Percentiles rank a stretch among this genome's conserved stretches.
Conservation (phyloP, 768 basidiomycete species). For the Leccinum sublutescens region DNA sequence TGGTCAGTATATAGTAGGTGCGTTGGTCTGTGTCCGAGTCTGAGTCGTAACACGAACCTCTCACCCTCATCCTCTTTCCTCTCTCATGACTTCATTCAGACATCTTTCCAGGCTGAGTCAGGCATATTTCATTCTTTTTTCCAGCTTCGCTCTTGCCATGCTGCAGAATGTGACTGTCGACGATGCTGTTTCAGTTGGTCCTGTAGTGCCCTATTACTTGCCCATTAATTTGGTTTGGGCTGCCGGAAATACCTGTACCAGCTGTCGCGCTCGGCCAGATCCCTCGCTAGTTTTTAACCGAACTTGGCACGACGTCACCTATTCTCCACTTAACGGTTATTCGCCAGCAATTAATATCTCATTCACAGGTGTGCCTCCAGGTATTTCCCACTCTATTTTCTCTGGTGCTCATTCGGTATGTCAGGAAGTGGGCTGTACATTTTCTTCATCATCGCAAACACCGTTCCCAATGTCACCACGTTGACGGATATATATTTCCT, state of each 20-base stretch:
- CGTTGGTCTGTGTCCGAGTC: too few relatives aligned
- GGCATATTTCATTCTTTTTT: background rate
- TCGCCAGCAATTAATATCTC: conserved; percentile 4
- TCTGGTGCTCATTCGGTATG: background rate
- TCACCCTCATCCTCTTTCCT: background rate
- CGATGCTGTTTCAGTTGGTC: conserved; percentile 11
- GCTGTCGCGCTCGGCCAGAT: background rate
- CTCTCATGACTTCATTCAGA: background rate
- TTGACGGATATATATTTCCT: conserved; percentile 6
- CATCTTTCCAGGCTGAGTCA: background rate
- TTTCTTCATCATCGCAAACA: conserved; percentile 21
- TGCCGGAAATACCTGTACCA: conserved; percentile 3
- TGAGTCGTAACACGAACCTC: background rate
- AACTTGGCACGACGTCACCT: conserved; percentile 21
- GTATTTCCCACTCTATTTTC: background rate
- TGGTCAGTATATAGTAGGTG: too few relatives aligned
- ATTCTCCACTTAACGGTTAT: background rate
- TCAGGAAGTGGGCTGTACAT: conserved; percentile 18
- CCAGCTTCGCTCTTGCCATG: background rate
- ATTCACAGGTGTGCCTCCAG: conserved; percentile 9
- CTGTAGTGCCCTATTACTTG: conserved; percentile 6
- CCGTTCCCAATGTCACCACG: background rate
- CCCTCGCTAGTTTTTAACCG: background rate
- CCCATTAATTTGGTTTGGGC: conserved; percentile 7
- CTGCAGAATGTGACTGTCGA: conserved; percentile 17